Evolutionary conservation across 169 alveolate species (phyloP), one percentile per base, ranked within the genome.

Genomic region (Plasmodium relictum): DNA sequence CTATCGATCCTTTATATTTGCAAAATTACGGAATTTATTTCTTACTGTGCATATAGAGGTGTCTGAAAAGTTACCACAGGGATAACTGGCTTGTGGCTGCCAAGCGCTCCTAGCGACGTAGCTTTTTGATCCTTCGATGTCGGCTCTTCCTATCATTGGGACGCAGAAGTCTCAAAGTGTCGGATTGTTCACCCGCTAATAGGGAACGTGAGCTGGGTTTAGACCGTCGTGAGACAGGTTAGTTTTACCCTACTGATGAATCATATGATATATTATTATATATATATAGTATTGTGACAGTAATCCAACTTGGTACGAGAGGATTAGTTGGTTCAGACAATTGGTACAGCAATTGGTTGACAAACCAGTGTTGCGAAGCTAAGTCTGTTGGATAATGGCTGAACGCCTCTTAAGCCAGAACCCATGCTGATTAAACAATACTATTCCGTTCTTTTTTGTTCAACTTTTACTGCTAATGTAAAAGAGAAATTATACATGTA

Each of bases 161-260:
- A n/a, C n/a, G n/a, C n/a, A n/a, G n/a, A n/a, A n/a, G n/a, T n/a
- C n/a, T n/a, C n/a, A n/a, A n/a, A n/a, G n/a, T n/a, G n/a, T n/a
- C n/a, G n/a, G n/a, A n/a, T n/a, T n/a, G n/a, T n/a, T 92, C 93
- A 76, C 95, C 95, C 87, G 93, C 93, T 88, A 92, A 92, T 56
- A 80, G 88, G 87, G 92, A 89, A 89, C 93, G 85, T 83, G 93
- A 91, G 93, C 95, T 94, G 92, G 93, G 94, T 92, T 94, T 92
- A 96, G 98, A 94, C 98, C 97, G 96, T 95, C 97, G 97, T 95
- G 98, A 96, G 97, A 95, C 97, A 96, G 97, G 97, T 95, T 96
- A 93, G 97, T 95, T 95, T 96, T 96, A 96, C 96, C 97, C 97
- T 93, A 95, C 97, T 93, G 97, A 94, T 92, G 93, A 93, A 80